These are phyloP conservation scores for Chamaecyparis obtusa DNA, from an alignment of 75 land plant genomes.

Conservation along the genomic window DNA sequence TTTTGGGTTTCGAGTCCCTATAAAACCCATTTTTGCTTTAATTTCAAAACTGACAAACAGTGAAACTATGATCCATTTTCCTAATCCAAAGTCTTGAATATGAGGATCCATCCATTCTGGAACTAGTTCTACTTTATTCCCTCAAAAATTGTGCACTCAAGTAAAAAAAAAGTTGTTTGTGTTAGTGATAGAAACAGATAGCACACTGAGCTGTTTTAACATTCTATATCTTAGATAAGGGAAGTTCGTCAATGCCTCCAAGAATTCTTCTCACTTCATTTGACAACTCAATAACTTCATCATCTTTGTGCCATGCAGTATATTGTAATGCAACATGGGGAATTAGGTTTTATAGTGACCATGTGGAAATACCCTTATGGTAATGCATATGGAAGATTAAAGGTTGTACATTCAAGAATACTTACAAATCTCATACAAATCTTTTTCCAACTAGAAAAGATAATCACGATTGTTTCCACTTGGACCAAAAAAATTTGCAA, in stretches of 20 bases:
- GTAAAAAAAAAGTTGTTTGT: too few species aligned
- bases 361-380: background rate
- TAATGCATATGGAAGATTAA: too few species aligned
- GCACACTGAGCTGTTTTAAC: background rate
- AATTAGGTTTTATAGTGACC: background rate
- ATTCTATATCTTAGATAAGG: background rate
- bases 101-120: too few species aligned
- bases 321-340: background rate
- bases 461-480: conserved; percentile 95
- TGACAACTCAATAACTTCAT: conserved; percentile 52
- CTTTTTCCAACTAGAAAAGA: conserved; percentile 85
- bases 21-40: too few species aligned
- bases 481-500: conserved; percentile 88
- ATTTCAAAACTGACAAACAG: too few species aligned
- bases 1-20: too few species aligned
- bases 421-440: conserved; percentile 78
- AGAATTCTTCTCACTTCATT: conserved; percentile 71
- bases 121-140: too few species aligned
- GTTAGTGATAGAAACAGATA: too few species aligned
- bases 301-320: conserved; percentile 63
- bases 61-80: too few species aligned
- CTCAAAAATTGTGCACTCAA: too few species aligned
- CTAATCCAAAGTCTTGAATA: too few species aligned
- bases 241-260: background rate
- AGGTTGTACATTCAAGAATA: background rate